Evolutionary conservation across 148 eudicot species (phyloP), one percentile per base, ranked within the genome.

Genomic region (Vaccinium myrtillus): DNA sequence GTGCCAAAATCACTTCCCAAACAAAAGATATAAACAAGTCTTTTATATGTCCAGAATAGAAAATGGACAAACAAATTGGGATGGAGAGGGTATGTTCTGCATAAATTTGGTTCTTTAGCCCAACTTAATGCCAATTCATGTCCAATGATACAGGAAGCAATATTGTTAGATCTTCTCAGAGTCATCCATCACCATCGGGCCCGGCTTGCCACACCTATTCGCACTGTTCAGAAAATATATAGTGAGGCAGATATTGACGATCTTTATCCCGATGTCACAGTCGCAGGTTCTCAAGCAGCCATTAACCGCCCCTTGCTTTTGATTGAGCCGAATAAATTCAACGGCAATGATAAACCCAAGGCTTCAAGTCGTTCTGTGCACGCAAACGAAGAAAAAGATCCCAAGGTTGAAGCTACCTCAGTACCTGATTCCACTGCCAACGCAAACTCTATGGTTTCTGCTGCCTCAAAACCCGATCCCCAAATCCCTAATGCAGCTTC

Each of bases 121-220:
- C 30, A 4, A 4, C 67, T 5, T 3, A 39, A 63, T 48, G 14
- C 49, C 16, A 75, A 46, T 56, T 32, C 54, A 50, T 82, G 46
- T 73, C 55, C 59, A 71, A 21, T 84, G 49, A 83, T 87, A 77
- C 93, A 94, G 98, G 98, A 94, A 90, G 90, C 89, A 63, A 88
- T 94, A 82, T 54, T 94, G 91, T 86, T 94, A 91, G 98, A 93
- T 92, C 94, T 93, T 82, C 92, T 94, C n/a, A 88, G 92, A 88
- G 96, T 94, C 30, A 85, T 94, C 80, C 89, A 94, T 78, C 98
- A 93, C 87, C 98, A 94, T 82, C 87, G 92, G 30, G 96, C 96
- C 48, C 90, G 94, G 82, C 95, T 94, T 79, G 98, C 96, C 76
- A 94, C 98, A 32, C 98, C 96, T 50, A 89, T 93, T 53, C 96